These are phyloP conservation scores for Rhodotorula sp. DNA, from an alignment of 1,284 basidiomycete genomes.

Conservation along the genomic window DNA sequence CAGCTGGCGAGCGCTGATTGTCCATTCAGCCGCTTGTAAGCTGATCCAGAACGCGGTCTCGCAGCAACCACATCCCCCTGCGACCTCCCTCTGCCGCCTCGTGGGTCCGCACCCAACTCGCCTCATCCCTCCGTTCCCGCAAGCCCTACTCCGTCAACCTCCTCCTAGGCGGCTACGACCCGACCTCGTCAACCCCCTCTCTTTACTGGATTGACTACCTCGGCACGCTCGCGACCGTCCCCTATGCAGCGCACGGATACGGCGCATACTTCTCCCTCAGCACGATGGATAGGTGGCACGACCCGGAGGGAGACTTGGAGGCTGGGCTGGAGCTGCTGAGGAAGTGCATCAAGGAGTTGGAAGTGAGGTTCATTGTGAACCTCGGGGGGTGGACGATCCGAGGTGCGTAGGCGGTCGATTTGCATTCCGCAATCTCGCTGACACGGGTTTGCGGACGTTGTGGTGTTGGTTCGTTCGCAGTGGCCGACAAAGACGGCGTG, in stretches of 20 bases:
- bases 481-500: constrained; percentile 41
- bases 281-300: constrained; percentile 86
- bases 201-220: constrained; percentile 97
- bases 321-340: constrained; percentile 80
- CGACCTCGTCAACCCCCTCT: constrained; percentile 59
- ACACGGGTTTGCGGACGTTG: neutral
- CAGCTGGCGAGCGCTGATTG: too few species aligned
- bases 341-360: constrained; percentile 83
- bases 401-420: constrained; percentile 6
- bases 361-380: constrained; percentile 76
- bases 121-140: constrained; percentile 82
- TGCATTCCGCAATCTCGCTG: too few species aligned
- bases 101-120: constrained; percentile 89
- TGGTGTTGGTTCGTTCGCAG: neutral
- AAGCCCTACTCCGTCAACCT: constrained; percentile 89
- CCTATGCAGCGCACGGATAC: constrained; percentile 94
- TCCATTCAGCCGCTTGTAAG: neutral
- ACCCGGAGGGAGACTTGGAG: constrained; percentile 75
- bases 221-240: constrained; percentile 82
- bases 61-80: constrained; percentile 71
- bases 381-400: constrained; percentile 31
- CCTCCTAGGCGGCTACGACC: constrained; percentile 88
- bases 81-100: constrained; percentile 86
- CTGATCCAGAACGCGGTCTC: neutral
- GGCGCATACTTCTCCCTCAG: constrained; percentile 88